Conservation (phyloP, 2,329 filamentous ascomycete species). For the Sporothrix dimorphospora region DNA sequence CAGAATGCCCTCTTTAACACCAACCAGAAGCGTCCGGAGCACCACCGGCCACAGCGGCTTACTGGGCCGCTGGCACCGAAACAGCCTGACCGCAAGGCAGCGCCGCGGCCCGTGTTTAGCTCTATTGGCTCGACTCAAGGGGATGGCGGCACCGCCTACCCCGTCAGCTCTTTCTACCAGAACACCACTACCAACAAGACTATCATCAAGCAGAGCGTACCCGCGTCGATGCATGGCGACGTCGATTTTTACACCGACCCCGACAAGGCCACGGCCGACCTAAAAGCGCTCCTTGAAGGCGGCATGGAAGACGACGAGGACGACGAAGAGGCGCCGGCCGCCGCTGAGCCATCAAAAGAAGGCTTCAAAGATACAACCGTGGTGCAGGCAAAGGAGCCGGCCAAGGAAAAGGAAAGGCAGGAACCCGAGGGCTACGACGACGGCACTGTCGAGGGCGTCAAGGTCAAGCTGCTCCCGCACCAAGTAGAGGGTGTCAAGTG, state of each 20-base stretch:
- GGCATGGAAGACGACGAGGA: conserved; percentile 76
- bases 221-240: conserved; percentile 25
- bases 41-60: conserved; percentile 56
- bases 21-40: conserved; percentile 57
- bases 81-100: conserved; percentile 52
- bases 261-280: conserved; percentile 70
- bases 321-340: conserved; percentile 44
- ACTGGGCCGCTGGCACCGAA: conserved; percentile 53
- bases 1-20: conserved; percentile 58
- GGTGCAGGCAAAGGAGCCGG: conserved; percentile 28
- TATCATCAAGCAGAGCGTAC: not conserved
- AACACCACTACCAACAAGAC: conserved; percentile 31
- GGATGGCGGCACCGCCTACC: conserved; percentile 34
- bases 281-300: conserved; percentile 81
- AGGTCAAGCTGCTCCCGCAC: conserved; percentile 86
- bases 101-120: conserved; percentile 53
- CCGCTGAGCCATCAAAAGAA: not conserved
- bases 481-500: conserved; percentile 92
- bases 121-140: conserved; percentile 43
- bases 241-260: conserved; percentile 66
- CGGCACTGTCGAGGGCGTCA: conserved; percentile 72
- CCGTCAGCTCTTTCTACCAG: conserved; percentile 36
- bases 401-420: conserved; percentile 66
- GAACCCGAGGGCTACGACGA: conserved; percentile 48
- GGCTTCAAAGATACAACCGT: not conserved